Percentiles rank a stretch among this genome's conserved stretches.
Conservation (phyloP, 139 green algal species). For the Chlorella sp. region DNA sequence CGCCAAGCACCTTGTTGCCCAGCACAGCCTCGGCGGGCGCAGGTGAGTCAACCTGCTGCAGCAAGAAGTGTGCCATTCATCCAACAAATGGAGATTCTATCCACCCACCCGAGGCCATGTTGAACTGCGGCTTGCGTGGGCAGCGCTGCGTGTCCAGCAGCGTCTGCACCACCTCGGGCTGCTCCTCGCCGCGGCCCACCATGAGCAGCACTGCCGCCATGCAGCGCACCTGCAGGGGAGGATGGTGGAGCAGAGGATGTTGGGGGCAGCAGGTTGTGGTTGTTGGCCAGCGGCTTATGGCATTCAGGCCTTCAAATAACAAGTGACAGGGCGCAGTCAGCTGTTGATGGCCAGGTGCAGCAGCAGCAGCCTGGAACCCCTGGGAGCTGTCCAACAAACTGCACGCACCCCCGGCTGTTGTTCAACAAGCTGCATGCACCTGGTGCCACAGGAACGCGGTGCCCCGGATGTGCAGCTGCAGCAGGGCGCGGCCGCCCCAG, state of each 20-base stretch:
- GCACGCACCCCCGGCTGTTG: conserved; percentile 93
- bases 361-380: conserved; percentile 91
- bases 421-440: conserved; percentile 56
- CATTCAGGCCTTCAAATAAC: too few species aligned
- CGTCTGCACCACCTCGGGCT: conserved; percentile 69
- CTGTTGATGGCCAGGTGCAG: too few species aligned
- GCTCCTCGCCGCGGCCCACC: conserved; percentile 85
- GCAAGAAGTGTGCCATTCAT: too few species aligned
- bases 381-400: conserved; percentile 82
- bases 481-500: conserved; percentile 32
- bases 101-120: conserved; percentile 8
- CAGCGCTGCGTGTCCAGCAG: conserved; percentile 77
- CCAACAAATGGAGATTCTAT: background rate
- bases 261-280: too few species aligned
- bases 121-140: conserved; percentile 80
- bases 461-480: conserved; percentile 65
- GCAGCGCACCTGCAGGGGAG: conserved; percentile 92
- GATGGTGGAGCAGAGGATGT: too few species aligned
- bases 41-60: too few species aligned
- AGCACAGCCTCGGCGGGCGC: too few species aligned
- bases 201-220: conserved; percentile 94
- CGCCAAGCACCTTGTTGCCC: too few species aligned
- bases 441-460: conserved; percentile 94
- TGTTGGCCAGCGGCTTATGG: too few species aligned
- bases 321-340: too few species aligned